Conservation (phyloP, 768 basidiomycete genomes). For the Lentinula edodes region DNA sequence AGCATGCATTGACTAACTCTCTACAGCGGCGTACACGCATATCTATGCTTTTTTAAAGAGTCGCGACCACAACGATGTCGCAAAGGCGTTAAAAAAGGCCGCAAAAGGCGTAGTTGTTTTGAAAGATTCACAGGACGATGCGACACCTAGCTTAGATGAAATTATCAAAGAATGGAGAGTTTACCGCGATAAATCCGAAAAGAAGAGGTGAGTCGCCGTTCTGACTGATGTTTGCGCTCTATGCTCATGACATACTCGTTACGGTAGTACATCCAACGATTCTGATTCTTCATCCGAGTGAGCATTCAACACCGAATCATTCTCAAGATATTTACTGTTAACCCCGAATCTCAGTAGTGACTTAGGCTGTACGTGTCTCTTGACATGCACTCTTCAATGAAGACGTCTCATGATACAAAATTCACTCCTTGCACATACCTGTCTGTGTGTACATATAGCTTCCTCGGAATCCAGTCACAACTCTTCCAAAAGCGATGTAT, state of each 20-base stretch:
- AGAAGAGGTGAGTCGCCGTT: conserved; percentile 16
- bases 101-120: conserved; percentile 57
- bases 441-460: neutral
- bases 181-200: neutral
- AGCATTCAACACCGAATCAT: neutral
- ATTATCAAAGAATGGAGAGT: conserved; percentile 64
- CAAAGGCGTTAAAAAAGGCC: conserved; percentile 69
- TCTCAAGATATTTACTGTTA: neutral
- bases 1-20: neutral
- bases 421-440: neutral
- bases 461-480: neutral
- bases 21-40: conserved; percentile 65
- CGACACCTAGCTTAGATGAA: conserved; percentile 52
- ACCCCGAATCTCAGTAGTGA: conserved; percentile 7
- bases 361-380: conserved; percentile 9
- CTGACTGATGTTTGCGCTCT: conserved; percentile 17
- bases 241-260: conserved; percentile 7
- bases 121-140: conserved; percentile 40
- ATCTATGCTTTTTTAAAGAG: conserved; percentile 70
- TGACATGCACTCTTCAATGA: neutral
- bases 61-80: conserved; percentile 63
- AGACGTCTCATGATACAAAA: neutral
- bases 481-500: neutral
- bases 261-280: conserved; percentile 15
- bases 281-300: conserved; percentile 16